Base-by-base conservation (phyloP, 192 early-diverging fungal species). In the Podila verticillata region DNA sequence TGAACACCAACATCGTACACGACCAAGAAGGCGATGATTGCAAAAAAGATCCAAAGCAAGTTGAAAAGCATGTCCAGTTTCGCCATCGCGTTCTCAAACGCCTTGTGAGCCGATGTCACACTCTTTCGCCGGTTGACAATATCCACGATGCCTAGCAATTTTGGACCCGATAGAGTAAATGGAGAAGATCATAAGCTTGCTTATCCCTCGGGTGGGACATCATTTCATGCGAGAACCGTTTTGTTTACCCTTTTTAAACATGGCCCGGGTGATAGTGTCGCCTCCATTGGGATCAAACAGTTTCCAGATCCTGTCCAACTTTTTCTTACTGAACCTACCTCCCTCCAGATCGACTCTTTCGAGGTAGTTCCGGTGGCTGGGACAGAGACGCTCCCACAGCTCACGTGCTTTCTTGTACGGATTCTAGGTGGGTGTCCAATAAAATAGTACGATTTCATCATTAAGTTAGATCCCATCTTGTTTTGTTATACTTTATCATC, bases 71-170 rank as follows among this genome's bases (percentile, higher is more conserved):
- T 78, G 28, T 78, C 63, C 13, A 78, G 64, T 26, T 71, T 78
- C 24, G 68, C 75, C 75, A 78, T 67, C 5, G 75, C 75, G 22
- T 78, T 78, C 49, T 78, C 75, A 32, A 78, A 78, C 20, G 75
- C 70, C 68, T 71, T 78, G 68, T 78, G 75, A 0, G 75, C 60
- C 20, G 75, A 71, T 13, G 75, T 78, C 51, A 78, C 65, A 15
- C 68, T 71, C 49, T 78, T 78, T 8, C 75, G 61, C 22, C 70
- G 63, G 36, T 67, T 78, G 19, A 78, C 75, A 67, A 78, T 70
- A 26, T 78, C 75, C 34, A 78, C 75, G 29, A 78, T 78, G 12
- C 62, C 75, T 78, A 61, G 48, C 20, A 30, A 4, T 6, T n/a
- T 31, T 56, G 19, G 31, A 26, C 10, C 7, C 20, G 1, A 24